Conservation (phyloP, 2,329 filamentous ascomycete species). For the Erysiphe pulchra region DNA sequence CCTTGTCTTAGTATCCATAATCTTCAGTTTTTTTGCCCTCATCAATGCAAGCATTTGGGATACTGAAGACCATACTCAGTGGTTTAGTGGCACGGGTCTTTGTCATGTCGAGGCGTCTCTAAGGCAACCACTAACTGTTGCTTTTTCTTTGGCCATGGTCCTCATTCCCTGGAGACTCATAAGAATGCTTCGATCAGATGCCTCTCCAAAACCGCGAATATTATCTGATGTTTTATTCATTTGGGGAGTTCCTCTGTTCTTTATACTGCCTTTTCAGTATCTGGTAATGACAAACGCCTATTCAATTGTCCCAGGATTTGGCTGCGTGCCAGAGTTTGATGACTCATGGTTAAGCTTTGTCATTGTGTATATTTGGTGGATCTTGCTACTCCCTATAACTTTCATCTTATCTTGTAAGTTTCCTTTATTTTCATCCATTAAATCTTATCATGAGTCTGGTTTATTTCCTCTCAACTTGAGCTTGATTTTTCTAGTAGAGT, state of each 20-base stretch:
- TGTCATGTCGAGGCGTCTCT: constrained; percentile 40
- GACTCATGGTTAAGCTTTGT: constrained; percentile 30
- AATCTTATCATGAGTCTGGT: neutral
- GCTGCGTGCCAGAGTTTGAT: constrained; percentile 28
- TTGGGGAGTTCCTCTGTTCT: constrained; percentile 24
- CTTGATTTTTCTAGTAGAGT: neutral
- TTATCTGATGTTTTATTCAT: constrained; percentile 27
- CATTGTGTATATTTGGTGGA: constrained; percentile 25
- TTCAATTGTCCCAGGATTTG: constrained; percentile 28
- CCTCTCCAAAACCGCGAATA: constrained; percentile 15
- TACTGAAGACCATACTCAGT: constrained; percentile 25
- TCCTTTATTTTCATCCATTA: neutral
- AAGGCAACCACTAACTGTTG: constrained; percentile 24
- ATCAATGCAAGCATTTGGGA: constrained; percentile 41
- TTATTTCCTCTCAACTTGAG: neutral
- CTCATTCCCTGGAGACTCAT: constrained; percentile 36
- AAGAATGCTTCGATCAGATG: constrained; percentile 27
- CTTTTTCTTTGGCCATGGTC: constrained; percentile 23
- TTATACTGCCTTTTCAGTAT: constrained; percentile 28
- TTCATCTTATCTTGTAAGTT: neutral
- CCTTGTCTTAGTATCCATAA: neutral
- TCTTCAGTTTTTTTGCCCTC: constrained; percentile 20
- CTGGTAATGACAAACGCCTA: constrained; percentile 33
- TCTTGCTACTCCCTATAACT: neutral
- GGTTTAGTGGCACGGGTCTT: constrained; percentile 29